Evolutionary conservation across 257 asterid species (phyloP).

Genomic region (Solanum appendiculatum): DNA sequence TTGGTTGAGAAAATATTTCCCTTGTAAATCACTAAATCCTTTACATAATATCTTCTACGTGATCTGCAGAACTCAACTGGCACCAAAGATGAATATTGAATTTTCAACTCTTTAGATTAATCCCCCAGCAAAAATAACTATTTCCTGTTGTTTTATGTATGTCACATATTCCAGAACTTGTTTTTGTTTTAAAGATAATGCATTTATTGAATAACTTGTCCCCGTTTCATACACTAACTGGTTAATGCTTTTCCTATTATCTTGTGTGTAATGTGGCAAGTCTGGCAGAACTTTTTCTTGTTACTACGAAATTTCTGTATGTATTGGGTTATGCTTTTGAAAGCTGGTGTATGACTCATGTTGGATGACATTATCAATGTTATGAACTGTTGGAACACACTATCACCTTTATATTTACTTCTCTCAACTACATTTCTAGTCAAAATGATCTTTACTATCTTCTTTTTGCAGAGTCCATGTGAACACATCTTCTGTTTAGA

Average conservation of each 20-base stretch:
- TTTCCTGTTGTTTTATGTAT: not conserved
- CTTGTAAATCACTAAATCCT: too few species aligned
- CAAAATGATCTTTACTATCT: not conserved
- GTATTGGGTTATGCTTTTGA: not conserved
- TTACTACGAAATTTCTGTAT: not conserved
- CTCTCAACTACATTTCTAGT: not conserved
- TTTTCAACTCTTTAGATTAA: too few species aligned
- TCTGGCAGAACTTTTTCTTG: too few species aligned
- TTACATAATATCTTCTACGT: too few species aligned
- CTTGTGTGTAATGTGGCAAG: too few species aligned
- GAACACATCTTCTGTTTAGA: conserved; percentile 96
- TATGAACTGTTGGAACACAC: not conserved
- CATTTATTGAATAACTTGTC: too few species aligned
- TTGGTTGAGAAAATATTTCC: too few species aligned
- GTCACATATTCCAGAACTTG: not conserved
- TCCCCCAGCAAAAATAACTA: not conserved
- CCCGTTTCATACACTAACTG: too few species aligned
- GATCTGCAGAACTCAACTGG: too few species aligned
- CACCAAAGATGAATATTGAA: too few species aligned
- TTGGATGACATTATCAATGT: not conserved
- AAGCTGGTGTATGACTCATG: not conserved
- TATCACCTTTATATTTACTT: not conserved
- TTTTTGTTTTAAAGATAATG: too few species aligned
- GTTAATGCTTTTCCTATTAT: too few species aligned
- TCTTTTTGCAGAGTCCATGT: conserved; percentile 84